A percentile compares a stretch with the other conserved stretches of the same genome.
Conservation (phyloP, 768 basidiomycete species). For the Suillus bovinus region DNA sequence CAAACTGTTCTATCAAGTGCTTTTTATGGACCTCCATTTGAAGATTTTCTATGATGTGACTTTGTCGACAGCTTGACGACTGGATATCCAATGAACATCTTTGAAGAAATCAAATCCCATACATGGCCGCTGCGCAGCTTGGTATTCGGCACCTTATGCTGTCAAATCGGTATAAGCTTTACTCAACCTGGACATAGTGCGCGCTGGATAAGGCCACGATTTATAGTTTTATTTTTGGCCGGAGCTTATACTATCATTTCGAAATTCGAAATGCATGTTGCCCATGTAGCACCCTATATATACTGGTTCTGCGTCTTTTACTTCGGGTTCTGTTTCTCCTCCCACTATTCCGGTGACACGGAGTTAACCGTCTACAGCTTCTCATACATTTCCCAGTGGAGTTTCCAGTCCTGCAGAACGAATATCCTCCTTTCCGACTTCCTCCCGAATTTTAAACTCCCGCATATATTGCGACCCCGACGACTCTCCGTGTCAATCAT, state of each 20-base stretch:
- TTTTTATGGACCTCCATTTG: too few relatives aligned
- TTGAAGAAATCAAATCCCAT: too few relatives aligned
- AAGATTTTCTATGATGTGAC: too few relatives aligned
- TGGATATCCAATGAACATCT: too few relatives aligned
- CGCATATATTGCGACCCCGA: not conserved
- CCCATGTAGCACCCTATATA: too few relatives aligned
- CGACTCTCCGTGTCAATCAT: not conserved
- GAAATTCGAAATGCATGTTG: not conserved
- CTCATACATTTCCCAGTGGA: constrained; percentile 1
- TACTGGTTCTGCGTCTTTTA: not conserved
- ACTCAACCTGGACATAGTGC: not conserved
- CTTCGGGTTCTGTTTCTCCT: not conserved
- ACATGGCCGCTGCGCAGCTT: too few relatives aligned
- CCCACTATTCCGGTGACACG: not conserved
- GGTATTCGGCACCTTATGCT: too few relatives aligned
- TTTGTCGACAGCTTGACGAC: too few relatives aligned
- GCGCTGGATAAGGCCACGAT: not conserved
- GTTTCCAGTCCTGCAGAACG: not conserved
- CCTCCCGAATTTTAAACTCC: constrained; percentile 9
- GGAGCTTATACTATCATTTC: not conserved
- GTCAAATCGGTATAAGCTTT: too few relatives aligned
- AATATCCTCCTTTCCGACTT: not conserved
- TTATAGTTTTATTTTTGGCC: not conserved
- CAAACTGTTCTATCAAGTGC: too few relatives aligned
- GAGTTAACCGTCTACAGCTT: not conserved